Evolutionary conservation across 176 grass and related monocot species (phyloP).

Genomic region (Phoenix roebelenii): DNA sequence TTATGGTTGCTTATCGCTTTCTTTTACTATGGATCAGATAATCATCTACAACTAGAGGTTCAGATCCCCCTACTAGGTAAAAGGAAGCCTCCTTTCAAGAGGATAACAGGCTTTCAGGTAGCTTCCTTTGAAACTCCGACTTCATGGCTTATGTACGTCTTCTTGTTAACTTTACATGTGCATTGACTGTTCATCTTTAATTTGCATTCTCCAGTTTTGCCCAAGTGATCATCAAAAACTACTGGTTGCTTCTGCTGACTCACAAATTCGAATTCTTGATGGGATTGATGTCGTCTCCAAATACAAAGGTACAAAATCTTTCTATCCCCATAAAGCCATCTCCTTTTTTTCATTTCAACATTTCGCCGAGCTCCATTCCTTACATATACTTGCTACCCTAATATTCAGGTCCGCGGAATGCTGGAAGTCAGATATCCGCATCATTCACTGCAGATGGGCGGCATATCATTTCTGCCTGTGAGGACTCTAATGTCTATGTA

Average conservation of each 20-base stretch:
- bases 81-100: conserved; percentile 82
- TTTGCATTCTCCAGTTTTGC: conserved; percentile 54
- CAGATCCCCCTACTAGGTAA: conserved; percentile 63
- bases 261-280: conserved; percentile 69
- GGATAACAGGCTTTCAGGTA: conserved; percentile 92
- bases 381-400: background rate
- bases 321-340: conserved; percentile 10
- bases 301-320: conserved; percentile 57
- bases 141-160: background rate
- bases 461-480: conserved; percentile 69
- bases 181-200: no score
- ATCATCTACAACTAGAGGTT: conserved; percentile 54
- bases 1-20: background rate
- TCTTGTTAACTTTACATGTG: conserved; percentile 1
- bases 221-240: conserved; percentile 68
- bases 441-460: conserved; percentile 74
- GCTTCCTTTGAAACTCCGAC: background rate
- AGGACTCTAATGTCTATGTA: conserved; percentile 63
- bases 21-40: conserved; percentile 30
- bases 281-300: conserved; percentile 55
- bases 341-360: no score
- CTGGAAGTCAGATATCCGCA: conserved; percentile 56
- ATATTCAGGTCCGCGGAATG: conserved; percentile 38
- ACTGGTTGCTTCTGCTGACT: conserved; percentile 83
- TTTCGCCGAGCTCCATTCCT: no score